Evolutionary conservation across 768 basidiomycete species (phyloP), one percentile per base, ranked within the genome.

Genomic region (Lentinula guzmanii): DNA sequence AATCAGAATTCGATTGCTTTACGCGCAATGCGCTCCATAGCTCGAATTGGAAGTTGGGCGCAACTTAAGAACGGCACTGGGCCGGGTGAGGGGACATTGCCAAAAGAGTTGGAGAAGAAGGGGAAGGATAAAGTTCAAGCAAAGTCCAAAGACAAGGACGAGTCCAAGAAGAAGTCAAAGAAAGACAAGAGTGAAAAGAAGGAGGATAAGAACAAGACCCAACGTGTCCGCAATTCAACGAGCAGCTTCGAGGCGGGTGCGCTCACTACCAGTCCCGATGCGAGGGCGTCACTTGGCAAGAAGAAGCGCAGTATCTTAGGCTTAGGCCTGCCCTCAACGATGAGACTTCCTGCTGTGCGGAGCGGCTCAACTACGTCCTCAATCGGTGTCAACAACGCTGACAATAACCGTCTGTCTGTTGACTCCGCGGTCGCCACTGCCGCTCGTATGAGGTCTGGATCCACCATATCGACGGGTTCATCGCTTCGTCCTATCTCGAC

Each of bases 21-120:
- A 33, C 82, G 91, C 5, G 91, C 91, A 4, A 92, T 93, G 76
- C 79, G 87, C 31, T 86, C 85, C 2, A 71, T 92, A 45, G 90
- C 91, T 3, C 76, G 85, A 37, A 85, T 92, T 51, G 82, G 85
- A 1, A 87, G 86, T 67, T 89, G 89, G 88, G 83, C 85, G 24
- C 86, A 86, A 66, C 71, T 85, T 60, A 79, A 74, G 69, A 74
- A 72, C 15, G 74, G 61, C 1, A 34, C 35, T 52, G 59, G 59
- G 4, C 59, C 59, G 9, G 59, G 59, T n/a, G 59, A 60, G 4
- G 73, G 78, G 4, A 76, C 71, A 53, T 68, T 69, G 15, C 66
- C 68, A 21, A 52, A 61, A 5, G 66, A 66, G 42, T 37, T 34
- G 13, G 66, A 70, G 52, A 35, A 56, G 15, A 64, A 70, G 48